These are phyloP conservation scores for Penicillium maclennaniae DNA, from an alignment of 495 filamentous ascomycete species.

Conservation along the genomic window DNA sequence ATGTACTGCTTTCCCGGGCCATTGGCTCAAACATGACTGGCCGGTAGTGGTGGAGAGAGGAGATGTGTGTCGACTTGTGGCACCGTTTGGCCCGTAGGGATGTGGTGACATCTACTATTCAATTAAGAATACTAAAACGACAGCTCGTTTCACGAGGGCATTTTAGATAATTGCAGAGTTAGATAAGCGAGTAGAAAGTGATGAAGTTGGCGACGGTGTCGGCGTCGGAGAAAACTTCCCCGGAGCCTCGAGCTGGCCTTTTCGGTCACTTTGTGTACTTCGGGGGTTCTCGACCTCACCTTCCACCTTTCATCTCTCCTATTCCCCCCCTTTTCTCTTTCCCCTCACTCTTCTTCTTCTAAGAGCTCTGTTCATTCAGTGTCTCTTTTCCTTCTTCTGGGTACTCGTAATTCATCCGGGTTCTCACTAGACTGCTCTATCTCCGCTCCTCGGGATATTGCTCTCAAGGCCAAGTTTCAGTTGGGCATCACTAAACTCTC, in stretches of 20 bases:
- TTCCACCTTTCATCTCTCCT: constrained; percentile 12
- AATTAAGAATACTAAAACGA: background rate
- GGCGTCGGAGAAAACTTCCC: constrained; percentile 31
- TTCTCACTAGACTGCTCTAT: background rate
- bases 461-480: constrained; percentile 3
- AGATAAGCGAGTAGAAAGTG: background rate
- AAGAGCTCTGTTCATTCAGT: constrained; percentile 14
- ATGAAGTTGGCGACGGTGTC: constrained; percentile 5
- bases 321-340: constrained; percentile 14
- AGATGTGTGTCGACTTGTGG: background rate
- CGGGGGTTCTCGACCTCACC: constrained; percentile 33
- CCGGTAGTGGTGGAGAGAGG: background rate
- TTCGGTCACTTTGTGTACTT: constrained; percentile 30
- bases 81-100: background rate
- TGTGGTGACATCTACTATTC: background rate
- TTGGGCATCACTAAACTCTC: constrained; percentile 1
- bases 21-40: background rate
- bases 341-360: constrained; percentile 7
- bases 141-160: background rate
- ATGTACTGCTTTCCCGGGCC: background rate
- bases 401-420: constrained; percentile 2
- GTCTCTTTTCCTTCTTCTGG: constrained; percentile 14
- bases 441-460: constrained; percentile 11
- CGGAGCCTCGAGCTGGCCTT: constrained; percentile 33
- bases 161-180: background rate